Percentiles rank a stretch among this genome's conserved stretches.
phyloP scores from a whole-genome alignment of 1,284 basidiomycete genomes.

The Apiotrichum veenhuisii region DNA sequence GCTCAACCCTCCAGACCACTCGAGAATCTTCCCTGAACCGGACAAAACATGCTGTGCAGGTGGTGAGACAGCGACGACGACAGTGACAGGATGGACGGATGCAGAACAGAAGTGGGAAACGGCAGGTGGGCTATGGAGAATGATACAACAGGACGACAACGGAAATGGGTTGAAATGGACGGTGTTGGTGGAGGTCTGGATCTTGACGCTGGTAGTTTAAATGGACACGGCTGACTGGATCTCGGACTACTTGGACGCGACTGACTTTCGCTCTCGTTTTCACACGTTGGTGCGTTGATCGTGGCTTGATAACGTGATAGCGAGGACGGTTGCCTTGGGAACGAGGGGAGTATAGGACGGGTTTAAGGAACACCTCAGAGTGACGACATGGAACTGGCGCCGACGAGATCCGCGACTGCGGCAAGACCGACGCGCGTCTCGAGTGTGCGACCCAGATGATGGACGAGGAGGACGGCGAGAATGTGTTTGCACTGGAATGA shows the following conservation, averaged over 20 bases:
- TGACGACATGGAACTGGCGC: neutral
- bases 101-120: no score
- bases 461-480: slow-evolving; percentile 35
- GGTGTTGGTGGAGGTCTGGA: no score
- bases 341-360: neutral
- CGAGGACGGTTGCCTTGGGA: no score
- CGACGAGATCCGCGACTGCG: slow-evolving; percentile 31
- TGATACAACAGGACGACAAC: no score
- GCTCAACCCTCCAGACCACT: neutral
- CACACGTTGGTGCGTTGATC: no score
- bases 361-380: neutral
- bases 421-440: slow-evolving; percentile 24
- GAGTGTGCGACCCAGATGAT: slow-evolving; percentile 27
- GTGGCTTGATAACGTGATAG: neutral
- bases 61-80: neutral
- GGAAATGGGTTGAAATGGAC: no score
- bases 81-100: neutral
- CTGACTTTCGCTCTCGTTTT: no score
- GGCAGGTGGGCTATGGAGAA: no score
- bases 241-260: no score
- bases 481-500: slow-evolving; percentile 42
- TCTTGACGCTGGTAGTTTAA: no score
- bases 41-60: neutral
- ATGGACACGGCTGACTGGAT: no score
- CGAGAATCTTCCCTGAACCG: neutral